phyloP scores from a whole-genome alignment of 1,139 yeast genomes.

The Debaryomycetaceae sp. region DNA sequence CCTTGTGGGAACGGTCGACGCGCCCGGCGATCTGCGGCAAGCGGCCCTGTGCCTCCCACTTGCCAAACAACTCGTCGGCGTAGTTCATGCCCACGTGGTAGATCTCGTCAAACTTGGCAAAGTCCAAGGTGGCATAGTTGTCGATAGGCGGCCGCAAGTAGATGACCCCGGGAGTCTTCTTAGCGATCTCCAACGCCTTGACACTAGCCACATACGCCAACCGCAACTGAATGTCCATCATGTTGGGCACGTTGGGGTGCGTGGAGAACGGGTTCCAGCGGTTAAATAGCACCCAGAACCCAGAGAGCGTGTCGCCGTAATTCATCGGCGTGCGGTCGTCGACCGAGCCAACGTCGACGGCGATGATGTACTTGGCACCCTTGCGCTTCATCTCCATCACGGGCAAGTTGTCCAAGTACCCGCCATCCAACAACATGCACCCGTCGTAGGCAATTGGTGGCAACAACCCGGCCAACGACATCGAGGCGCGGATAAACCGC shows the following conservation, averaged over 20 bases:
- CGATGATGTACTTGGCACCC: slow-evolving; percentile 85
- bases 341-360: slow-evolving; percentile 95
- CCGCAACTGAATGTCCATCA: slow-evolving; percentile 93
- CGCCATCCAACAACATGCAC: slow-evolving; percentile 91
- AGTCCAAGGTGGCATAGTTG: slow-evolving; percentile 84
- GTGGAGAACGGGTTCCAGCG: slow-evolving; percentile 87
- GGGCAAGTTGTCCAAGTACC: slow-evolving; percentile 90
- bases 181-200: slow-evolving; percentile 85
- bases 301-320: slow-evolving; percentile 91
- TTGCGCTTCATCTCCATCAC: slow-evolving; percentile 85
- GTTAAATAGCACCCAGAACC: slow-evolving; percentile 85
- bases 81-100: slow-evolving; percentile 75
- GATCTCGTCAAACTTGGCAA: slow-evolving; percentile 87
- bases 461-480: slow-evolving; percentile 91
- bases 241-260: slow-evolving; percentile 85
- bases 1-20: slow-evolving; percentile 19
- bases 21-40: slow-evolving; percentile 64
- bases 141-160: slow-evolving; percentile 94
- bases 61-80: slow-evolving; percentile 56
- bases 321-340: slow-evolving; percentile 89
- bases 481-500: slow-evolving; percentile 93
- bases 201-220: slow-evolving; percentile 95
- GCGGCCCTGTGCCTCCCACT: slow-evolving; percentile 48
- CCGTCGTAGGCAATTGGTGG: slow-evolving; percentile 92
- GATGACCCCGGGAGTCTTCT: slow-evolving; percentile 78